Percentiles rank a stretch among this genome's conserved stretches.
phyloP scores from a whole-genome alignment of 495 filamentous ascomycete species.

The Daldinia vernicosa region DNA sequence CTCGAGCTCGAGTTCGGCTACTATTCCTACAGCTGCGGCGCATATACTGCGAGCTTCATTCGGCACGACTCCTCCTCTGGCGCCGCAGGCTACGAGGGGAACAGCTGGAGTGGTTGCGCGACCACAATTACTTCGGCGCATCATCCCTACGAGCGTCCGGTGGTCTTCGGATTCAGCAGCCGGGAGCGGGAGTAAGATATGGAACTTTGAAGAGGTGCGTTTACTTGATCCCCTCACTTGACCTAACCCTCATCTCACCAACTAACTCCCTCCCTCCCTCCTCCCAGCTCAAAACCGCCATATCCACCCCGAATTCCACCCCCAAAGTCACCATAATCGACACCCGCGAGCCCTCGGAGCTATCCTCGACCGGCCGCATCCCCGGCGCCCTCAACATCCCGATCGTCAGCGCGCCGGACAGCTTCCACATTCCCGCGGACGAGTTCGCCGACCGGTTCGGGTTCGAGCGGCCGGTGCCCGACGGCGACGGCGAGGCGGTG shows the following conservation, averaged over 20 bases:
- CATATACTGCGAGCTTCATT: constrained; percentile 8
- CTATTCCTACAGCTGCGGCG: not conserved
- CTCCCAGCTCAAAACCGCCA: constrained; percentile 27
- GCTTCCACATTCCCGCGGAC: constrained; percentile 72
- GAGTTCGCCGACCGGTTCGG: constrained; percentile 83
- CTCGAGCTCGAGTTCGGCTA: not conserved
- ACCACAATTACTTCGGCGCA: constrained; percentile 2
- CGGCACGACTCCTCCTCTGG: constrained; percentile 5
- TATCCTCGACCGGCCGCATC: constrained; percentile 73
- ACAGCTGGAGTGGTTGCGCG: not conserved
- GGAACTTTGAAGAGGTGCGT: constrained; percentile 57
- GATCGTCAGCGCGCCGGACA: constrained; percentile 77
- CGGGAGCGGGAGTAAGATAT: constrained; percentile 53
- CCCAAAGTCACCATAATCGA: constrained; percentile 57
- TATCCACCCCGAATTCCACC: constrained; percentile 1
- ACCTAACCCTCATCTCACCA: constrained; percentile 12
- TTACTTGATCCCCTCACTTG: not conserved
- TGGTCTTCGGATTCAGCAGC: constrained; percentile 39
- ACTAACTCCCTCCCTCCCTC: constrained; percentile 26
- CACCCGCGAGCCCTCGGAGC: constrained; percentile 86
- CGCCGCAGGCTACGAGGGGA: too few species aligned
- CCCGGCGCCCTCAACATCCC: constrained; percentile 83
- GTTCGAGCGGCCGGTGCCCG: constrained; percentile 66
- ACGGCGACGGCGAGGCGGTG: constrained; percentile 59
- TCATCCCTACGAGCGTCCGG: constrained; percentile 11